Percentiles rank a stretch among this genome's conserved stretches.
Evolutionary conservation across 352 stramenopile genomes (phyloP).

Genomic region (Sclerospora graminicola): DNA sequence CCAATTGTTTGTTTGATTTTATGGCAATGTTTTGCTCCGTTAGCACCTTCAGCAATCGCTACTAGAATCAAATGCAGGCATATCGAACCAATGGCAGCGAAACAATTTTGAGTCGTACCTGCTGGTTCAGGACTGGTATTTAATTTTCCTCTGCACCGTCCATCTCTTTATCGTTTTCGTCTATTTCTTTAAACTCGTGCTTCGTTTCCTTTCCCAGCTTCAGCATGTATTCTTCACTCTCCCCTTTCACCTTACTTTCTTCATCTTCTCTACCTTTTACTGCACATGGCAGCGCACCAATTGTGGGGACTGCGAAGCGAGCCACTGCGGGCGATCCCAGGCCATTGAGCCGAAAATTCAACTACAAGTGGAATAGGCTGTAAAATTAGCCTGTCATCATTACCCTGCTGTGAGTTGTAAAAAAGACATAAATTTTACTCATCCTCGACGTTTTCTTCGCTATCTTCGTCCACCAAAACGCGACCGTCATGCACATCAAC

Average conservation of each 20-base stretch:
- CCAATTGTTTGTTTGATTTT: constrained; percentile 41
- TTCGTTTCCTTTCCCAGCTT: constrained; percentile 2
- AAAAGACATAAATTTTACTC: constrained; percentile 10
- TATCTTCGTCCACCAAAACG: constrained; percentile 67
- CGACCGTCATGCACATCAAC: constrained; percentile 50
- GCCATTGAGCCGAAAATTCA: constrained; percentile 55
- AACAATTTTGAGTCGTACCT: constrained; percentile 3
- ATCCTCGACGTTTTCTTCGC: constrained; percentile 67
- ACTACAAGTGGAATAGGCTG: constrained; percentile 9
- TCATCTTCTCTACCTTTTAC: constrained; percentile 4
- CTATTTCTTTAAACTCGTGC: background rate
- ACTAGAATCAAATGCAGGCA: constrained; percentile 1
- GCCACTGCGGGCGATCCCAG: too few species aligned
- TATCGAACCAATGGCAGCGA: background rate
- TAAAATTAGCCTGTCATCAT: constrained; percentile 1
- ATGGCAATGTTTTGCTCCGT: constrained; percentile 37
- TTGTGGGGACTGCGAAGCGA: too few species aligned
- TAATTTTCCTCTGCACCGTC: constrained; percentile 5
- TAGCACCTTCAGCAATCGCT: constrained; percentile 47
- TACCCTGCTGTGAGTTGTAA: too few species aligned
- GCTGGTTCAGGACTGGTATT: constrained; percentile 13
- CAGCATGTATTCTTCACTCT: too few species aligned
- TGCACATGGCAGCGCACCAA: constrained; percentile 11
- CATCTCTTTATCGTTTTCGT: constrained; percentile 12
- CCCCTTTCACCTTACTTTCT: too few species aligned